Evolutionary conservation across 495 filamentous ascomycete genomes (phyloP).

Genomic region (Achaetomiella virescens): DNA sequence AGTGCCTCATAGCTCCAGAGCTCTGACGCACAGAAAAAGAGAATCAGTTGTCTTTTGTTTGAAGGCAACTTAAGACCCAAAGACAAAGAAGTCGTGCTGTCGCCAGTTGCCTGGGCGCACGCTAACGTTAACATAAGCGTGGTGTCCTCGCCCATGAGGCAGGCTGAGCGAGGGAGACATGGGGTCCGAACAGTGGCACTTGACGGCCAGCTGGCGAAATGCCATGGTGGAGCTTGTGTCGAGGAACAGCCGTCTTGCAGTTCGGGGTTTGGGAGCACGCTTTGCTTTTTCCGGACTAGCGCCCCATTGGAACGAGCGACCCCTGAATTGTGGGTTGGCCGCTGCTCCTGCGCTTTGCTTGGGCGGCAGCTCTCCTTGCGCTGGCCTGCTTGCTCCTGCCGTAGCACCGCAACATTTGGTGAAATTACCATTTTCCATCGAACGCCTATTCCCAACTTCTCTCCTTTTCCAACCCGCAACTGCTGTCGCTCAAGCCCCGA

Average conservation of each 20-base stretch:
- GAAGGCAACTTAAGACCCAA: neutral
- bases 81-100: constrained; percentile 4
- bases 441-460: constrained; percentile 24
- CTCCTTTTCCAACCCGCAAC: constrained; percentile 30
- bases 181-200: neutral
- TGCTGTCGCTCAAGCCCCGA: constrained; percentile 17
- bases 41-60: neutral
- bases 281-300: constrained; percentile 16
- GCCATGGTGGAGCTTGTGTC: neutral
- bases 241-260: constrained; percentile 5
- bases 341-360: constrained; percentile 12
- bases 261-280: constrained; percentile 14
- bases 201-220: neutral
- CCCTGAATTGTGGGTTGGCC: constrained; percentile 23
- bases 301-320: constrained; percentile 14
- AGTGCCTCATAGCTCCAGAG: neutral
- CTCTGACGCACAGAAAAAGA: neutral
- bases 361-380: constrained; percentile 13
- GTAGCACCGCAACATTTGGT: constrained; percentile 34
- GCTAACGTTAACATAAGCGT: neutral
- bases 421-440: constrained; percentile 36
- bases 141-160: neutral
- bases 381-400: constrained; percentile 26
- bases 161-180: neutral
- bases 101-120: constrained; percentile 7